A percentile compares a stretch with the other conserved stretches of the same genome.
phyloP scores from a whole-genome alignment of 306 rosid species.

The Sicyos baderoa region DNA sequence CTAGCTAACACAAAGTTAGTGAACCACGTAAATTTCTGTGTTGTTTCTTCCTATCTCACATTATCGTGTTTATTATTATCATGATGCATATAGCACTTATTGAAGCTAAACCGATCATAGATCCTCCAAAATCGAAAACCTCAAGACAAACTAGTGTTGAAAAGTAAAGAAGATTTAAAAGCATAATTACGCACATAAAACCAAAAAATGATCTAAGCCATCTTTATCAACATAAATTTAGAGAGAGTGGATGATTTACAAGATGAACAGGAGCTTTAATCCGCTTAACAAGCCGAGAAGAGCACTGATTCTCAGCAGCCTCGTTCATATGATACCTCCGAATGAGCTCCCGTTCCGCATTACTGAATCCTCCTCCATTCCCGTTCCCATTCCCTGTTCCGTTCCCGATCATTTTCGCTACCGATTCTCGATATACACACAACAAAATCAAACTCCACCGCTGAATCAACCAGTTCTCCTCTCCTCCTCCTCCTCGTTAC shows the following conservation, averaged over 20 bases:
- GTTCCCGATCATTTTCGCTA: conserved; percentile 10
- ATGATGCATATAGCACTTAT: neutral
- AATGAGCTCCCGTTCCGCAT: conserved; percentile 19
- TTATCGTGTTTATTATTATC: no score
- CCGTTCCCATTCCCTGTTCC: conserved; percentile 4
- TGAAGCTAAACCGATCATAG: neutral
- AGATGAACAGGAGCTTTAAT: conserved; percentile 27
- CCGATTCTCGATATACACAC: neutral
- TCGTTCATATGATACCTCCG: conserved; percentile 23
- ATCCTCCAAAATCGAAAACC: neutral
- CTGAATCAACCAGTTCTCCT: neutral
- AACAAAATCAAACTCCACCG: conserved; percentile 4
- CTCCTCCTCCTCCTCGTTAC: no score
- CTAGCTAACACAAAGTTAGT: no score
- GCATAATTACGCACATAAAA: neutral
- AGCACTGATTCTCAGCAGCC: conserved; percentile 22
- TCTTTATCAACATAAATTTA: conserved; percentile 1
- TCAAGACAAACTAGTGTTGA: neutral
- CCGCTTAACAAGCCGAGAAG: conserved; percentile 19
- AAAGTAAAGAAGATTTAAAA: neutral
- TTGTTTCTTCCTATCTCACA: no score
- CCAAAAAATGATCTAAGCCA: neutral
- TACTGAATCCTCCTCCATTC: conserved; percentile 14
- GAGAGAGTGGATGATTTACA: neutral
- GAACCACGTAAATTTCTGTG: no score